phyloP scores from a whole-genome alignment of 495 filamentous ascomycete genomes.

The Paragyromitra xinjiangensis region DNA sequence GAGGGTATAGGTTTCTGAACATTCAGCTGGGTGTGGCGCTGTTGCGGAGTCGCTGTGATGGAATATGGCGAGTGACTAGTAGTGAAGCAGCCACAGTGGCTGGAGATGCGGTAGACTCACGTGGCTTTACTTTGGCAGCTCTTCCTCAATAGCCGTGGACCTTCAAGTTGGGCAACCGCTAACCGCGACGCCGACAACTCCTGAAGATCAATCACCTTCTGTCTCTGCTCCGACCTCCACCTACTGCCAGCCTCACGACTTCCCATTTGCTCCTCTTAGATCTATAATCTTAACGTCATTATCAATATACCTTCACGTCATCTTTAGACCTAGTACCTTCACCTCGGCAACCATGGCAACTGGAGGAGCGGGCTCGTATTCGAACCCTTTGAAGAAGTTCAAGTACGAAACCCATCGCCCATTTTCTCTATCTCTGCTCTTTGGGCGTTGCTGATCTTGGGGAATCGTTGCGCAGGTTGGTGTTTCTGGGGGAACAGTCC shows the following conservation, averaged over 20 bases:
- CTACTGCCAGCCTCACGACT: constrained; percentile 21
- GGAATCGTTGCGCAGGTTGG: constrained; percentile 69
- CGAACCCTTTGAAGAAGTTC: constrained; percentile 99
- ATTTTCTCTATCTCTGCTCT: constrained; percentile 31
- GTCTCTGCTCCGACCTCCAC: constrained; percentile 28
- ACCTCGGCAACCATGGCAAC: constrained; percentile 63
- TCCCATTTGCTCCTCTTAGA: constrained; percentile 4
- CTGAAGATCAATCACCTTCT: constrained; percentile 46
- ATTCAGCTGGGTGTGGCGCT: no score
- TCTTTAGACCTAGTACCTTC: constrained; percentile 11
- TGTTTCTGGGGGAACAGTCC: constrained; percentile 97
- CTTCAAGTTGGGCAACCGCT: constrained; percentile 32
- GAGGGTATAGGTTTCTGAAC: no score
- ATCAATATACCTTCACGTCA: constrained; percentile 10
- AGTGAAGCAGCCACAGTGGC: constrained; percentile 23
- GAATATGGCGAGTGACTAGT: constrained; percentile 6
- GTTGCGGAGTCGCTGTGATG: not conserved
- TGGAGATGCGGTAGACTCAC: constrained; percentile 21
- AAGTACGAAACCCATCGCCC: constrained; percentile 69
- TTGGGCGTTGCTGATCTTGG: constrained; percentile 48
- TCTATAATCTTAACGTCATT: constrained; percentile 17
- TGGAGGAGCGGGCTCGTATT: constrained; percentile 79
- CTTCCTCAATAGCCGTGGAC: constrained; percentile 27
- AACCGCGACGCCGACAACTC: constrained; percentile 40
- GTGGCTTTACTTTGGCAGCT: constrained; percentile 44